Conservation (phyloP, 305 asterid genomes). For the Rubia peregrina region DNA sequence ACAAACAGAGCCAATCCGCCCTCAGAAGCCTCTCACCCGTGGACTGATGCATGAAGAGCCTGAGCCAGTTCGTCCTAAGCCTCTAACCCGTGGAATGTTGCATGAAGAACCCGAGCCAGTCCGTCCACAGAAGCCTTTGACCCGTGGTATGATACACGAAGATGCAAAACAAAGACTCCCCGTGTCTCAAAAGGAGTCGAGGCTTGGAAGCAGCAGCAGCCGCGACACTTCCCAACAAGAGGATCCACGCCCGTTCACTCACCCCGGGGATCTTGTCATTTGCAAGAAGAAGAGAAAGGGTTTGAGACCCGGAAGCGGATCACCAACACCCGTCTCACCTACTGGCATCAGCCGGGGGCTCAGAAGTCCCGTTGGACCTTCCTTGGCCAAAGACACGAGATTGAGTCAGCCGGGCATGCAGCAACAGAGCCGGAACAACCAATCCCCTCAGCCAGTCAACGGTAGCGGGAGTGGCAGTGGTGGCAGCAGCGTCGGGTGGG, state of each 20-base stretch:
- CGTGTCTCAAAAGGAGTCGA: slow-evolving; percentile 46
- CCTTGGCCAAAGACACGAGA: slow-evolving; percentile 41
- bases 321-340: slow-evolving; percentile 67
- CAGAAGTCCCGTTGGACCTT: slow-evolving; percentile 46
- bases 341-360: slow-evolving; percentile 45
- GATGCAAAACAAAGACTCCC: slow-evolving; percentile 33
- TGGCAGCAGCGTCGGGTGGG: slow-evolving; percentile 77
- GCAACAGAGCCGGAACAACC: slow-evolving; percentile 53
- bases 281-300: slow-evolving; percentile 93
- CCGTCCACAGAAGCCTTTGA: slow-evolving; percentile 53
- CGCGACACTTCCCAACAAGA: slow-evolving; percentile 48
- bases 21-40: slow-evolving; percentile 59
- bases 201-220: slow-evolving; percentile 40
- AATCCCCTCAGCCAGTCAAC: slow-evolving; percentile 57
- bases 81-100: slow-evolving; percentile 44
- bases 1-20: slow-evolving; percentile 38
- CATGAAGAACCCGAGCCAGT: slow-evolving; percentile 47
- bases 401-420: slow-evolving; percentile 39
- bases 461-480: slow-evolving; percentile 48
- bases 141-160: slow-evolving; percentile 54
- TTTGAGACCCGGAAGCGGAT: slow-evolving; percentile 42
- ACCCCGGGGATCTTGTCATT: slow-evolving; percentile 85
- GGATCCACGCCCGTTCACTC: slow-evolving; percentile 52
- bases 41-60: slow-evolving; percentile 44
- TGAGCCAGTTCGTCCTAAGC: slow-evolving; percentile 49